Base-by-base conservation (phyloP, 345 rosid species). In the Aquilaria sinensis region DNA sequence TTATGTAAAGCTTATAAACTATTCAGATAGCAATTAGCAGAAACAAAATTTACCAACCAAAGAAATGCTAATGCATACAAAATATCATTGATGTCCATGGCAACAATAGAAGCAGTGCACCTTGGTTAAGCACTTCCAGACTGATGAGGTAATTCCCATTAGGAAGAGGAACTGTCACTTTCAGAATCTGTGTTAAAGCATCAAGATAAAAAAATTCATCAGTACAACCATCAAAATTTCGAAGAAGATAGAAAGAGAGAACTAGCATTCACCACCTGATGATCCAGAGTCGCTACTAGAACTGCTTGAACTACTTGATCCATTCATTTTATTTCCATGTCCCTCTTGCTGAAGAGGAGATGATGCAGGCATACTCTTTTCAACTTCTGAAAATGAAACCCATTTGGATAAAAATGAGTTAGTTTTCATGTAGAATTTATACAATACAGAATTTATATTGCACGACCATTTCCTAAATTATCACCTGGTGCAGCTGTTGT, bases 231-330 rank as follows among this genome's bases (percentile, higher is more conserved):
- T 5, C 9, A 45, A 41, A 50, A 16, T 3, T 64, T 41, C 4
- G 4, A 70, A 47, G 15, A 51, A 56, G 5, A 30, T 34, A 70
- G 46, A n/a, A 16, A 15, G 56, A 58, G 48, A 56, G 7, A 30
- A 34, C 41, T 30, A 65, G 23, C 50, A 62, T 50, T 71, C 76
- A 85, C 87, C 81, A 68, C 70, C 72, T 47, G 90, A 80, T 66
- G 85, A 82, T 56, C 75, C 71, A 37, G 85, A 72, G 6, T 62
- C 80, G 67, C 78, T 63, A 60, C 85, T 62, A 63, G 83, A 76
- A 60, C 85, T 68, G 53, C 83, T 63, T 53, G 86, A 78, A 67
- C 81, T 60, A 58, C 76, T 69, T 56, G 85, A 80, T 60, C 75
- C 63, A 62, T 77, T 78, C 15, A 16, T 58, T 14, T 59, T 64